Percentiles rank a stretch among this genome's conserved stretches.
Evolutionary conservation across 208 protist genomes (phyloP).

Genomic region (Acanthamoeba healyi): DNA sequence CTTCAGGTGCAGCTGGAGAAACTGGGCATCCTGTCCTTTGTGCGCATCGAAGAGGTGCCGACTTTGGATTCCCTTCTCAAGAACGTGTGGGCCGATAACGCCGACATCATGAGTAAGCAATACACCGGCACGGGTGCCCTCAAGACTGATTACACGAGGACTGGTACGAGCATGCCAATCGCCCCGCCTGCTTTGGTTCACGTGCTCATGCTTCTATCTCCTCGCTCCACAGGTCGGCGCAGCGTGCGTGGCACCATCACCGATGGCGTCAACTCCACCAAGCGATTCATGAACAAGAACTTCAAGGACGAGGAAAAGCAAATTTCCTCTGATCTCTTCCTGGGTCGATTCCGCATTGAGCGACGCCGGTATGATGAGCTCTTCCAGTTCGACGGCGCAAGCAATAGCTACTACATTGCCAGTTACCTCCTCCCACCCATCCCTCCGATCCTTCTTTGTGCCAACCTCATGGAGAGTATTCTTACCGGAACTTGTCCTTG

Average conservation of each 20-base stretch:
- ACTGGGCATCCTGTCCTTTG: constrained; percentile 63
- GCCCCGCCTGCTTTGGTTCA: background rate
- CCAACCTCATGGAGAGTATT: too few species aligned
- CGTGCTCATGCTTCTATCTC: too few species aligned
- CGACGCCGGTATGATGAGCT: constrained; percentile 39
- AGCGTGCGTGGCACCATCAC: constrained; percentile 80
- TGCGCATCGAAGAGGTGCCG: constrained; percentile 49
- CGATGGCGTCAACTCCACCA: constrained; percentile 87
- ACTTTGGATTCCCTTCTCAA: constrained; percentile 41
- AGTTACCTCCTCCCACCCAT: background rate
- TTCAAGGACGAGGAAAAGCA: constrained; percentile 84
- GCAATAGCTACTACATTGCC: constrained; percentile 28
- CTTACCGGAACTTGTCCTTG: too few species aligned
- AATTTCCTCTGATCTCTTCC: constrained; percentile 59
- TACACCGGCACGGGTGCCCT: constrained; percentile 89
- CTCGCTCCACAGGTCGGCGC: constrained; percentile 80
- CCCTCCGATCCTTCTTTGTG: too few species aligned
- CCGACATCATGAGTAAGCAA: constrained; percentile 85
- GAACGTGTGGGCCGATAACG: constrained; percentile 89
- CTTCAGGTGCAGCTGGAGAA: constrained; percentile 76
- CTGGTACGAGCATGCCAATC: too few species aligned
- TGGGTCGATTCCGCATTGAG: constrained; percentile 52
- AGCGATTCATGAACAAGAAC: constrained; percentile 86
- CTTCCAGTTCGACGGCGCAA: constrained; percentile 34
- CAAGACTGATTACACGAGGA: constrained; percentile 88